phyloP scores from a whole-genome alignment of 1,139 yeast species.

The Sugiyamaella novakii region DNA sequence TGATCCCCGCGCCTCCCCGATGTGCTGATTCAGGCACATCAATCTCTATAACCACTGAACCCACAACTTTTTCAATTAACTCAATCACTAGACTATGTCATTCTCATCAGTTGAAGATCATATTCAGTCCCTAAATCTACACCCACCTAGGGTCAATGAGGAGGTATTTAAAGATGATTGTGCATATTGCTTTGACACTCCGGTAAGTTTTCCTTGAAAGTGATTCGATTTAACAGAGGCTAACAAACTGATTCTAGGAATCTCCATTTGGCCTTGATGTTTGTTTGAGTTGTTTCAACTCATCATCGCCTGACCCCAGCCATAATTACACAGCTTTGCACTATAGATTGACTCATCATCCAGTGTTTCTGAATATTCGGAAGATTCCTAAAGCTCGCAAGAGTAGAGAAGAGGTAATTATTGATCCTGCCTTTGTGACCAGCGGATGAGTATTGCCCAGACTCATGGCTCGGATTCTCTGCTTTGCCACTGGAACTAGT shows the following conservation, averaged over 20 bases:
- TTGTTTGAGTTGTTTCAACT: conserved; percentile 65
- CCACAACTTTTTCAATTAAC: neutral
- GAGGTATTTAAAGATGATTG: conserved; percentile 78
- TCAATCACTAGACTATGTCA: conserved; percentile 11
- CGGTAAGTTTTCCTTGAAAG: conserved; percentile 39
- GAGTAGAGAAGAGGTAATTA: conserved; percentile 12
- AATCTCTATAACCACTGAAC: neutral
- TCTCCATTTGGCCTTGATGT: conserved; percentile 68
- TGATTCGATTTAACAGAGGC: conserved; percentile 2
- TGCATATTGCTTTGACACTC: conserved; percentile 74
- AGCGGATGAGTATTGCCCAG: too few species aligned
- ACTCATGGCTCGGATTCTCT: too few species aligned
- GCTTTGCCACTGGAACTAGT: too few species aligned
- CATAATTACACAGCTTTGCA: conserved; percentile 61
- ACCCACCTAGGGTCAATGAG: conserved; percentile 19
- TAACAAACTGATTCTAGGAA: conserved; percentile 38
- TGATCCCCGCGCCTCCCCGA: too few species aligned
- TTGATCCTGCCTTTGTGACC: too few species aligned
- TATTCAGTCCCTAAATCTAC: conserved; percentile 22
- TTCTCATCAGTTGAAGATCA: conserved; percentile 25
- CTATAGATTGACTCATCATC: conserved; percentile 53
- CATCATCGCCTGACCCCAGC: conserved; percentile 57
- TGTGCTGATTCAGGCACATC: too few species aligned
- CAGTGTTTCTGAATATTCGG: conserved; percentile 57
- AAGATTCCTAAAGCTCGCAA: conserved; percentile 47